phyloP scores from a whole-genome alignment of 192 early-diverging fungal species.

The Radiomyces spectabilis region DNA sequence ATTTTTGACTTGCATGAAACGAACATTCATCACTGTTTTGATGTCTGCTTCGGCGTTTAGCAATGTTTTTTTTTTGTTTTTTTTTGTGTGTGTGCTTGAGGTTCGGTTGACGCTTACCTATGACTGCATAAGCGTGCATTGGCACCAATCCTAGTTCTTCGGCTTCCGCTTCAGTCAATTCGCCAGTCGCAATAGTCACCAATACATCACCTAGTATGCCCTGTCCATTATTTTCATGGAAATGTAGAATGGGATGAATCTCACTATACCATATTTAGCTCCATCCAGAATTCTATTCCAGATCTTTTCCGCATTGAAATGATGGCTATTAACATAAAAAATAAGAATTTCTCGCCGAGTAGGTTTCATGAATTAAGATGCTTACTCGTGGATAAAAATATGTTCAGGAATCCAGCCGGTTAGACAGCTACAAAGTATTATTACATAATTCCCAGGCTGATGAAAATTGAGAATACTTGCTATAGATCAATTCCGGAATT shows the following conservation, averaged over 20 bases:
- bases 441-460: neutral
- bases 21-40: conserved; percentile 48
- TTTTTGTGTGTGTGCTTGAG: neutral
- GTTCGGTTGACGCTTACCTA: conserved; percentile 31
- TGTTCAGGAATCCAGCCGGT: conserved; percentile 95
- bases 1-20: conserved; percentile 82
- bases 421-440: conserved; percentile 45
- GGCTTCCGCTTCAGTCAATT: conserved; percentile 59
- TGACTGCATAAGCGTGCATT: conserved; percentile 86
- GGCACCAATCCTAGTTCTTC: conserved; percentile 68
- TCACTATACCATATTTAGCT: conserved; percentile 50
- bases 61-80: neutral
- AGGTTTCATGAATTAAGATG: conserved; percentile 1
- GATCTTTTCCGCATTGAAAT: conserved; percentile 56
- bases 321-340: conserved; percentile 11
- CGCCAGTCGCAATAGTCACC: conserved; percentile 81
- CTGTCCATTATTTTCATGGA: neutral
- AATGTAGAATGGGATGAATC: too few relatives aligned
- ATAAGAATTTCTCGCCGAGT: too few relatives aligned
- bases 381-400: conserved; percentile 72
- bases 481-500: conserved; percentile 91
- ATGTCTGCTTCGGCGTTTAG: conserved; percentile 33
- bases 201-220: conserved; percentile 50
- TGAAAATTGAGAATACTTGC: conserved; percentile 22
- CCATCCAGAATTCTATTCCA: conserved; percentile 71